phyloP scores from a whole-genome alignment of 169 alveolate species.

The Plasmodium ovale region DNA sequence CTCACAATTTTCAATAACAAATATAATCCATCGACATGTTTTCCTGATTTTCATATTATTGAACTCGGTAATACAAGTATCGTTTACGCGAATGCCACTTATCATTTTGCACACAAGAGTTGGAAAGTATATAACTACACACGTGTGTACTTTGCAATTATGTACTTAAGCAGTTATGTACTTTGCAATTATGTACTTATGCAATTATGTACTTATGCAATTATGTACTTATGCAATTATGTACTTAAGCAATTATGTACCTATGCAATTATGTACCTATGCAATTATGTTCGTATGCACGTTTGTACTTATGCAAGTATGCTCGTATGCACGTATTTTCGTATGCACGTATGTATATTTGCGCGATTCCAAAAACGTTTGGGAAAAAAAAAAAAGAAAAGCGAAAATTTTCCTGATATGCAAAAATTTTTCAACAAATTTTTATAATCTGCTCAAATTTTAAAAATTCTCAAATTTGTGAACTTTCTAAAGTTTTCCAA shows the following conservation, averaged over 20 bases:
- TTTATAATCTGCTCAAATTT: neutral
- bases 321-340: too few relatives aligned
- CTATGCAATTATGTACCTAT: neutral
- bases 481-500: neutral
- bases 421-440: slow-evolving; percentile 2
- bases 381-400: neutral
- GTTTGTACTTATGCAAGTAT: too few relatives aligned
- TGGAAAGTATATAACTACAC: neutral
- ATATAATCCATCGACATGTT: slow-evolving; percentile 82
- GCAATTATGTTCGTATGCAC: neutral
- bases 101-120: slow-evolving; percentile 78
- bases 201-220: too few relatives aligned
- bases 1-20: slow-evolving; percentile 78
- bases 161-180: too few relatives aligned
- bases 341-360: too few relatives aligned
- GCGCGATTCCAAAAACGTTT: neutral
- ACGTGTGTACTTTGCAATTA: neutral
- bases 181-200: too few relatives aligned
- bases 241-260: neutral
- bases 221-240: too few relatives aligned
- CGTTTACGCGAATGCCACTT: slow-evolving; percentile 86
- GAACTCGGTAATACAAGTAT: slow-evolving; percentile 81
- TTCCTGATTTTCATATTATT: slow-evolving; percentile 83
- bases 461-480: neutral
- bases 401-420: neutral